phyloP scores from a whole-genome alignment of 805 yeast genomes.

The Candida qinlingensis region DNA sequence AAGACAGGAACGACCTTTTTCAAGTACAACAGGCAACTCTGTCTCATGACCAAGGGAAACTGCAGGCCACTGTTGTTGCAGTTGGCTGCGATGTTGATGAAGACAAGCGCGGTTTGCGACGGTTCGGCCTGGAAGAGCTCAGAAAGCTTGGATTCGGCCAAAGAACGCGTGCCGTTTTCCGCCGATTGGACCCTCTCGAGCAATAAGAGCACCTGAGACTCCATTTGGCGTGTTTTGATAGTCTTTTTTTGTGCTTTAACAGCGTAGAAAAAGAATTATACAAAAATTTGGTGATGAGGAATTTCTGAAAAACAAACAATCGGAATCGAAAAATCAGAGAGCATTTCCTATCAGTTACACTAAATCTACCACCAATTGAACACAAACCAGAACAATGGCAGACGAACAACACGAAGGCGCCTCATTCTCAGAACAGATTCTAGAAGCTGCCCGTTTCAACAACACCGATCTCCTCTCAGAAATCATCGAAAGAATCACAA shows the following conservation, averaged over 20 bases:
- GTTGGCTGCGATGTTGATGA: slow-evolving; percentile 39
- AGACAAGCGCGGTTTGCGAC: slow-evolving; percentile 35
- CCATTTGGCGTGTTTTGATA: slow-evolving; percentile 3
- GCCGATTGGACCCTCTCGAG: slow-evolving; percentile 30
- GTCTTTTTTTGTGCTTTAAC: not conserved
- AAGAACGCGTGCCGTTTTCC: slow-evolving; percentile 33
- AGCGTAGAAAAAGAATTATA: not conserved
- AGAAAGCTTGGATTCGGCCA: slow-evolving; percentile 32
- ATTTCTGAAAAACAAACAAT: not conserved
- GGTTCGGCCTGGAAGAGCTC: slow-evolving; percentile 43
- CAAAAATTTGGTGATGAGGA: no score
- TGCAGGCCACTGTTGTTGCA: not conserved
- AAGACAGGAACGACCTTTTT: slow-evolving; percentile 62
- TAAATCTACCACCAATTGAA: not conserved
- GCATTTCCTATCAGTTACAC: not conserved
- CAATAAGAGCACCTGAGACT: slow-evolving; percentile 11
- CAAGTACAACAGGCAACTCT: slow-evolving; percentile 59
- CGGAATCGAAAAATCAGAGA: not conserved
- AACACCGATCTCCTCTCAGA: slow-evolving; percentile 68
- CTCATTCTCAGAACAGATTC: slow-evolving; percentile 64
- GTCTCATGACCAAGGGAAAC: slow-evolving; percentile 25
- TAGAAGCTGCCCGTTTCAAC: slow-evolving; percentile 86
- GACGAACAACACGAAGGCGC: slow-evolving; percentile 55
- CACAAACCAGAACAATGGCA: not conserved
- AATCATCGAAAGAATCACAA: slow-evolving; percentile 38